Evolutionary conservation across 768 basidiomycete genomes (phyloP).

Genomic region (Suillus occidentalis): DNA sequence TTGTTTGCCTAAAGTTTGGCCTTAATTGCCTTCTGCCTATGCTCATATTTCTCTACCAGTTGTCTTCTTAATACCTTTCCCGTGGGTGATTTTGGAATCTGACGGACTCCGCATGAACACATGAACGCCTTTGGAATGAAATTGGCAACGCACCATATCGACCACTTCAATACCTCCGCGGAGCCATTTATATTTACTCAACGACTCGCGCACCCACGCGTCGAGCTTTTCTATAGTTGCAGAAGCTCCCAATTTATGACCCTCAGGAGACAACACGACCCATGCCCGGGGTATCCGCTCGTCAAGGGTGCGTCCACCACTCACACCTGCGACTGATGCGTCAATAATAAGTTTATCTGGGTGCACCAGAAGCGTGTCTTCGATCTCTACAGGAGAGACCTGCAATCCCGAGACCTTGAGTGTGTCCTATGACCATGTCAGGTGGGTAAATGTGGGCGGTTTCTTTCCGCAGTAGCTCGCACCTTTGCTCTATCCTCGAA

Average conservation of each 20-base stretch:
- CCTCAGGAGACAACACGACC: conserved; percentile 63
- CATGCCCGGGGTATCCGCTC: conserved; percentile 79
- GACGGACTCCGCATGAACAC: conserved; percentile 2
- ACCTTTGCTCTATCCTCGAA: conserved; percentile 81
- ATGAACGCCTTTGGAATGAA: background rate
- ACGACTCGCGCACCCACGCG: conserved; percentile 56
- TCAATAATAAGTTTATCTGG: conserved; percentile 64
- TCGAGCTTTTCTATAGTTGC: conserved; percentile 49
- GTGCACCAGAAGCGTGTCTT: conserved; percentile 60
- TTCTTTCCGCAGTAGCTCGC: conserved; percentile 20
- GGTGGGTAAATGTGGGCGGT: background rate
- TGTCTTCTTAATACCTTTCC: conserved; percentile 68
- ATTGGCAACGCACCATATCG: conserved; percentile 46
- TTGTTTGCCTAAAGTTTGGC: conserved; percentile 26
- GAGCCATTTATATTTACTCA: conserved; percentile 78
- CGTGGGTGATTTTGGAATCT: conserved; percentile 76
- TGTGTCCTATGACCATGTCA: conserved; percentile 51
- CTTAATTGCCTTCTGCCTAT: conserved; percentile 13
- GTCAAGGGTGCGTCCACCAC: conserved; percentile 65
- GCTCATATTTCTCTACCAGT: conserved; percentile 60
- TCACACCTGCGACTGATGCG: conserved; percentile 71
- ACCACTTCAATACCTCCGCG: conserved; percentile 71
- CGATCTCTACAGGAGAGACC: conserved; percentile 81
- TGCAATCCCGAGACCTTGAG: conserved; percentile 79
- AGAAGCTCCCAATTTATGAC: conserved; percentile 47